Conservation (phyloP, 768 basidiomycete species). For the Tulasnella sp. region DNA sequence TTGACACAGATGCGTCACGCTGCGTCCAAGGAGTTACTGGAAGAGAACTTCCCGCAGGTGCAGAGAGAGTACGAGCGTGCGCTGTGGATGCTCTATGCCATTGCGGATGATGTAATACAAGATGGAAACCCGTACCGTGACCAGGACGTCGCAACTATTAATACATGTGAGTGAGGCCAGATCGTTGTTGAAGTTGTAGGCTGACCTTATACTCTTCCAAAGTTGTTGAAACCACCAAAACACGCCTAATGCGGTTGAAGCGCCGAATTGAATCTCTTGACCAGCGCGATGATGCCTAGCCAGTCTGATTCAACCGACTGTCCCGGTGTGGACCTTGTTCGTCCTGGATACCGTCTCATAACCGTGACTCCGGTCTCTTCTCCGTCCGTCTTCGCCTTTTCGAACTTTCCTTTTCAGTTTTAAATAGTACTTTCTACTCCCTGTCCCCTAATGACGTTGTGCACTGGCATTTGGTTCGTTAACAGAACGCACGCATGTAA, state of each 20-base stretch:
- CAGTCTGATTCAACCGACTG: background rate
- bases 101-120: constrained; percentile 84
- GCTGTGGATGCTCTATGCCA: constrained; percentile 86
- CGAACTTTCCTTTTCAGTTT: background rate
- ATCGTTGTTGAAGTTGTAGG: background rate
- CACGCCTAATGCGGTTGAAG: constrained; percentile 23
- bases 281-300: background rate
- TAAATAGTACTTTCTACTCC: background rate
- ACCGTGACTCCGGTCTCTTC: background rate
- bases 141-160: constrained; percentile 66
- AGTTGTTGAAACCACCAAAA: constrained; percentile 28
- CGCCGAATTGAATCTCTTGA: constrained; percentile 17
- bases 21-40: constrained; percentile 83
- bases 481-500: background rate
- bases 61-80: constrained; percentile 95
- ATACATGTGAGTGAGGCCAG: constrained; percentile 19
- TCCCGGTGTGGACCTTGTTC: background rate
- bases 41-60: constrained; percentile 73
- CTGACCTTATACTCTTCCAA: background rate
- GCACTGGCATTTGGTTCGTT: background rate
- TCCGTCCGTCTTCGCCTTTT: background rate
- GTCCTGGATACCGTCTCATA: background rate
- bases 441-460: background rate
- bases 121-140: constrained; percentile 80
- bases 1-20: constrained; percentile 77